Percentiles rank a stretch among this genome's conserved stretches.
These are phyloP conservation scores for Penicillium sp. DNA, from an alignment of 2,329 filamentous ascomycete genomes.

Conservation along the genomic window DNA sequence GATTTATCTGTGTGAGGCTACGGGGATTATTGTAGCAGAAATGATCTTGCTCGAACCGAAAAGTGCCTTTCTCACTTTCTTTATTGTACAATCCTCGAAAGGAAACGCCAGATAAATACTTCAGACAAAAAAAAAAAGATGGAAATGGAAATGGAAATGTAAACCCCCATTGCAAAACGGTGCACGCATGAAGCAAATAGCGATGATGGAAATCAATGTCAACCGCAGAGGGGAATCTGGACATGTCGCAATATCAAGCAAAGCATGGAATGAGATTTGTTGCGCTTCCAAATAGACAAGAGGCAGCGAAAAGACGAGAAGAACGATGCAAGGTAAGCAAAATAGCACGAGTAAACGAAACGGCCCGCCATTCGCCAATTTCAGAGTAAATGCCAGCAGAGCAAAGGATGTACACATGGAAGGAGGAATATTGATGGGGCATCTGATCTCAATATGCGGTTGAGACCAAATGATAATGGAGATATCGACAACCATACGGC, in stretches of 20 bases:
- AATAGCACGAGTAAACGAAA: conserved; percentile 5
- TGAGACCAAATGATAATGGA: background rate
- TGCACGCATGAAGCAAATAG: conserved; percentile 1
- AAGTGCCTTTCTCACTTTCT: conserved; percentile 19
- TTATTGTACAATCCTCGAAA: conserved; percentile 23
- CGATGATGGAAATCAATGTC: conserved; percentile 9
- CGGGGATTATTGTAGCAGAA: conserved; percentile 8
- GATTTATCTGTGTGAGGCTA: conserved; percentile 1
- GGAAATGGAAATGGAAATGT: conserved; percentile 4
- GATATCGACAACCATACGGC: background rate
- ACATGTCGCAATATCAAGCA: conserved; percentile 14
- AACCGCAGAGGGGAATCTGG: conserved; percentile 25
- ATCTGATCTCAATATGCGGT: conserved; percentile 27
- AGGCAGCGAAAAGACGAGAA: background rate
- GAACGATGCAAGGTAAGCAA: background rate
- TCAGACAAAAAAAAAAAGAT: conserved; percentile 11
- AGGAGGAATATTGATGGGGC: conserved; percentile 14
- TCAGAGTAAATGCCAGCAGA: conserved; percentile 9
- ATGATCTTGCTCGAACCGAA: conserved; percentile 19
- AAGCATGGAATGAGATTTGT: conserved; percentile 5
- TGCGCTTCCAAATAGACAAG: conserved; percentile 6
- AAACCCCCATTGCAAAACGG: background rate
- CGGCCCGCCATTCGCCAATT: conserved; percentile 9
- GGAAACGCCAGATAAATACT: conserved; percentile 16
- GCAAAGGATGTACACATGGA: conserved; percentile 16